Base-by-base conservation (phyloP, 139 green algal species). In the Deuterostichococcus epilithicus region DNA sequence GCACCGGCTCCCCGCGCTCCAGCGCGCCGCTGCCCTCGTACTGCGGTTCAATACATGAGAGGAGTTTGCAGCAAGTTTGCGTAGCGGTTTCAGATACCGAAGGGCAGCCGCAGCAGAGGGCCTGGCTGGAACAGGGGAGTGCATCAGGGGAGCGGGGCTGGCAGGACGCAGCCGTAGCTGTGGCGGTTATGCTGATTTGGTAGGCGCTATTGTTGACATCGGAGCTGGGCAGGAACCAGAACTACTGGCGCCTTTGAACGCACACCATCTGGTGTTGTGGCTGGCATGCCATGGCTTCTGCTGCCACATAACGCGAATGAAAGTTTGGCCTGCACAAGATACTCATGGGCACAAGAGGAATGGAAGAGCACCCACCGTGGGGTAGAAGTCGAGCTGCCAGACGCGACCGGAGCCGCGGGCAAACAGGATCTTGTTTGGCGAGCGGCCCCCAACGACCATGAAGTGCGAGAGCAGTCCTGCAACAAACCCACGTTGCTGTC, bases 341-440 rank as follows among this genome's bases (percentile, higher is more conserved):
- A 33, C 10, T 13, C 63, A 32, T 37, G 18, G 10, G n/a, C 63
- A 69, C 6, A 15, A 13, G 15, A 69, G 30, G 28, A 39, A 38
- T 71, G 66, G 10, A 8, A 37, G 22, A 39, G 66, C 2, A 15
- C 66, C 3, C 37, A 79, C 71, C 74, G 37, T 35, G 10, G 89
- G 86, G 81, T 92, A 85, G 59, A 98, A 90, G 82, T 99, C 96
- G 34, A 86, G 78, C 74, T 98, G 95, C 44, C 92, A 90, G 20
- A 97, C 79, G 36, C 84, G 81, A 2, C 96, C 96, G 6, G 82
- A 93, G 78, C 89, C 85, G 52, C 90, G 92, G 6, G 93, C 90
- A 70, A 98, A 94, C 58, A 98, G 82, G 33, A 98, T 91, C 83
- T 96, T 97, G 84, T 82, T 85, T 38, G 96, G 96, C 5, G 90